phyloP scores from a whole-genome alignment of 257 asterid species.

The Vinca minor region DNA sequence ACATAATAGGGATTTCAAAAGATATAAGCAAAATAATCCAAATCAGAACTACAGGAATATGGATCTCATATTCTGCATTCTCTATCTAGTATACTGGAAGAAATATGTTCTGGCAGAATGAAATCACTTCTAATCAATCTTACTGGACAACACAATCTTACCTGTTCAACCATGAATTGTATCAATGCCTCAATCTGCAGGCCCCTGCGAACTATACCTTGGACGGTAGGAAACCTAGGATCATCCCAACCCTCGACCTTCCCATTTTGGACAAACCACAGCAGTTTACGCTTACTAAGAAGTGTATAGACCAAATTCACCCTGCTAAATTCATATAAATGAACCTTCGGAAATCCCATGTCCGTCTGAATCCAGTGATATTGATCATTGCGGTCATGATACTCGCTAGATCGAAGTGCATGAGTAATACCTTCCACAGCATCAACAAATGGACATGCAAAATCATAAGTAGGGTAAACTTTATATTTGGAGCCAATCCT shows the following conservation, averaged over 20 bases:
- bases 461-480: constrained; percentile 87
- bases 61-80: not conserved
- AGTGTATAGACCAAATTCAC: constrained; percentile 89
- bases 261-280: constrained; percentile 97
- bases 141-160: constrained; percentile 20
- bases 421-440: constrained; percentile 85
- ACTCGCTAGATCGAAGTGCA: constrained; percentile 94
- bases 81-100: not conserved
- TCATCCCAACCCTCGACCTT: constrained; percentile 98
- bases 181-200: constrained; percentile 74
- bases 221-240: constrained; percentile 96
- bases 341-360: constrained; percentile 80
- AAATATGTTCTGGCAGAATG: not conserved
- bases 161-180: constrained; percentile 94
- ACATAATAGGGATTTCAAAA: not conserved
- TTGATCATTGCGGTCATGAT: constrained; percentile 93
- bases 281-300: constrained; percentile 95
- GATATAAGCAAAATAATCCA: not conserved
- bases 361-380: constrained; percentile 80
- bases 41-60: not conserved
- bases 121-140: not conserved
- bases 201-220: constrained; percentile 95
- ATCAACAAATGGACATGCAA: constrained; percentile 93
- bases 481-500: constrained; percentile 76
- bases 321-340: constrained; percentile 79